Evolutionary conservation across 306 rosid species (phyloP).

Genomic region (Medicago ruthenica): DNA sequence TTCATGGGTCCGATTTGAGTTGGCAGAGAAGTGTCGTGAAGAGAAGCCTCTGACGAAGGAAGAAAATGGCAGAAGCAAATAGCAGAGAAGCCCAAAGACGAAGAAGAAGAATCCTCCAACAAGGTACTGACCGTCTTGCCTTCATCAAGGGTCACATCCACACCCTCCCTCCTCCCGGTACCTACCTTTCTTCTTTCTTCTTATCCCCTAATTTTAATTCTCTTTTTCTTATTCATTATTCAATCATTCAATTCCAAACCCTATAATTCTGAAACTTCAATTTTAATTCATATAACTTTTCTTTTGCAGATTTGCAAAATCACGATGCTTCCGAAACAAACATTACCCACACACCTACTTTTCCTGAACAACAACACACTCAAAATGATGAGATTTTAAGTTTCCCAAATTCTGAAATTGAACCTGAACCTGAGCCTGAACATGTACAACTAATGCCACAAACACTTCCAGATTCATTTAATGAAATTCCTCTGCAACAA

Average conservation of each 20-base stretch:
- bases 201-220: no score
- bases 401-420: conserved; percentile 43
- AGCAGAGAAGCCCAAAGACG: conserved; percentile 65
- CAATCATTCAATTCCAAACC: background rate
- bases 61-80: conserved; percentile 56
- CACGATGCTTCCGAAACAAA: conserved; percentile 23
- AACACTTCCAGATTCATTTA: conserved; percentile 29
- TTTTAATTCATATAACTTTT: no score
- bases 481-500: conserved; percentile 32
- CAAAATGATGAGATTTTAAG: conserved; percentile 36
- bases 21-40: background rate
- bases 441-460: background rate
- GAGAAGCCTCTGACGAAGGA: background rate
- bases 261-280: no score
- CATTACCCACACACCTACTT: conserved; percentile 35
- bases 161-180: conserved; percentile 43
- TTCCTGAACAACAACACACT: conserved; percentile 12
- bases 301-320: conserved; percentile 26
- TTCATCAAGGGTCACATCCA: conserved; percentile 74
- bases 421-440: conserved; percentile 43
- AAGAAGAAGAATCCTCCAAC: conserved; percentile 65
- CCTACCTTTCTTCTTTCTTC: no score
- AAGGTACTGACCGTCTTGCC: conserved; percentile 83
- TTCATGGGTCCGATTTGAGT: no score
- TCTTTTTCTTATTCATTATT: no score